Conservation (phyloP, 768 basidiomycete genomes). For the Calocybe cyanea region DNA sequence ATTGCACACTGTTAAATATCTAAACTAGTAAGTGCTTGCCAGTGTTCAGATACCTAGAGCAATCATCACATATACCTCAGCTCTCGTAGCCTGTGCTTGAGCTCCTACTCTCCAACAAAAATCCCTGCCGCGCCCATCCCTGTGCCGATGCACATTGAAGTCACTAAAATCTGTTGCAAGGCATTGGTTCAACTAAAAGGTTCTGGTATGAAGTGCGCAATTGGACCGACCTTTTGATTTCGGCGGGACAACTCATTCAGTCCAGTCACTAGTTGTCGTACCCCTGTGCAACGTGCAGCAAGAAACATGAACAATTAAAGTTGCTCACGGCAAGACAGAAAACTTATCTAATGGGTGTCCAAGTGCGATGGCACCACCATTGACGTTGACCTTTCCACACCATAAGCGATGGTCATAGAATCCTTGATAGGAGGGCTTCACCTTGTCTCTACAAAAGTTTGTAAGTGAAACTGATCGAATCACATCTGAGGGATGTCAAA, state of each 20-base stretch:
- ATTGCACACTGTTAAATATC: no score
- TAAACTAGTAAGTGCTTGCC: no score
- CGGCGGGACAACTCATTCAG: constrained; percentile 69
- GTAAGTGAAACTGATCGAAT: constrained; percentile 1
- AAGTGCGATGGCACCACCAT: constrained; percentile 87
- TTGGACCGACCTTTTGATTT: constrained; percentile 50
- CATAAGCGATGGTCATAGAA: neutral
- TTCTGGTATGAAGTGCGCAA: neutral
- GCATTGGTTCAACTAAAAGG: constrained; percentile 5
- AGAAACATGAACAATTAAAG: constrained; percentile 1
- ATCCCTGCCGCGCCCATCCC: constrained; percentile 91
- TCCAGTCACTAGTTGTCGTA: constrained; percentile 81
- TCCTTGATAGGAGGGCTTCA: constrained; percentile 4
- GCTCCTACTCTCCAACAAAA: constrained; percentile 56
- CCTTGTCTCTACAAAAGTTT: constrained; percentile 31
- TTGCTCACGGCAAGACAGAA: constrained; percentile 1
- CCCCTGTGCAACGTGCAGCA: constrained; percentile 72
- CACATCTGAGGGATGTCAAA: constrained; percentile 1
- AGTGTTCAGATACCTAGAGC: no score
- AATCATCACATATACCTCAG: no score
- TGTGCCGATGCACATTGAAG: constrained; percentile 85
- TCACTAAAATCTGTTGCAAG: constrained; percentile 64
- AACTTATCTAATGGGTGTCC: constrained; percentile 80
- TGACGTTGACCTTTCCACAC: constrained; percentile 65
- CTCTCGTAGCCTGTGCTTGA: no score